Base-by-base conservation (phyloP, 306 rosid genomes). In the Pyrus pyrifolia region DNA sequence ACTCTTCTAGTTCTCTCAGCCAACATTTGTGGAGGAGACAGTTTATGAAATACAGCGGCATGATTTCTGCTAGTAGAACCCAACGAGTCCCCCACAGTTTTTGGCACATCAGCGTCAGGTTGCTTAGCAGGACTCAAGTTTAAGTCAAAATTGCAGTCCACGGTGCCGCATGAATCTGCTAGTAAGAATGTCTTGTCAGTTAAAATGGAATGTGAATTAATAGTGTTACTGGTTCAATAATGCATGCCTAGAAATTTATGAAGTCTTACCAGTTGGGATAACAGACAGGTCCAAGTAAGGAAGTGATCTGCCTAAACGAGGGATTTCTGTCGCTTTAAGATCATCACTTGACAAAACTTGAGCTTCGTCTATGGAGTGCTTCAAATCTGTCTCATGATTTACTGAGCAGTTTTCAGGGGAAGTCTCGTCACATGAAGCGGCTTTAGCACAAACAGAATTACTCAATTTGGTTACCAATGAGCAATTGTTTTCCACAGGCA, bases 41-140 rank as follows among this genome's bases (percentile, higher is more conserved):
- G 80, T 74, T 84, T 78, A 57, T 75, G 82, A 49, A 76, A 79
- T 30, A 45, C 81, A 67, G 79, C 63, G 62, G 81, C 85, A 81
- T 81, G 72, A 68, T 73, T 86, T 61, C 86, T 79, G 80, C 85
- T 72, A 72, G 79, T 75, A 63, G 85, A 84, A 68, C 81, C 85
- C 80, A 83, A 33, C 22, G 85, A 71, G 71, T 75, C 80, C 52
- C 57, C 49, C 71, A 49, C 77, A 79, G 72, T 46, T 76, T 71
- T 78, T 51, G 38, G 57, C 30, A 27, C 78, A 75, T 70, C 49
- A 62, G 69, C 68, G 73, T 80, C 60, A 69, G 83, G 79, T 76
- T 65, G 81, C 79, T 82, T 77, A 61, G 77, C 76, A 76, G 77
- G 76, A 60, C 73, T 85, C 72, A 78, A 51, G 76, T 87, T 78